A percentile compares a stretch with the other conserved stretches of the same genome.
phyloP scores from a whole-genome alignment of 75 land plant genomes.

The Sequoiadendron giganteum region DNA sequence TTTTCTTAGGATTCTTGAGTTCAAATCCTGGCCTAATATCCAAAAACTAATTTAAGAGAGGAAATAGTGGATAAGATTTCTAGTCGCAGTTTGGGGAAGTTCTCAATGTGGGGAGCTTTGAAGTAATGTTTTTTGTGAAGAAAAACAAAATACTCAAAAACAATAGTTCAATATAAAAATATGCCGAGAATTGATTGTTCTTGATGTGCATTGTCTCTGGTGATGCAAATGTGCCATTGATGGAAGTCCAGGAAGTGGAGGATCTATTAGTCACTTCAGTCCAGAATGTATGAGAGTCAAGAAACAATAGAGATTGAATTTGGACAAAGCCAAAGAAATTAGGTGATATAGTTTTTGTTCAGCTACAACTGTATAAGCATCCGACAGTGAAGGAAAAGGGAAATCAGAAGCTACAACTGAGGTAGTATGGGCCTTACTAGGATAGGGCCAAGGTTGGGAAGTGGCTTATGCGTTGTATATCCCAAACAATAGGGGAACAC shows the following conservation, averaged over 20 bases:
- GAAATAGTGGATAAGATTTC: neutral
- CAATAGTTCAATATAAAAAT: no score
- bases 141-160: neutral
- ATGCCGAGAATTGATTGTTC: neutral
- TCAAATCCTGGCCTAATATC: neutral
- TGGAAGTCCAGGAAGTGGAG: no score
- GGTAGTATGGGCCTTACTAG: neutral
- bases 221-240: no score
- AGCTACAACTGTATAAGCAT: neutral
- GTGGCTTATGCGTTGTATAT: neutral
- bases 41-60: neutral
- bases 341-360: neutral
- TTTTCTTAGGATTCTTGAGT: neutral
- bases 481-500: neutral
- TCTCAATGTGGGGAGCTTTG: neutral
- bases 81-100: neutral
- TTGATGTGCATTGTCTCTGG: neutral
- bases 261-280: no score
- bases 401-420: neutral
- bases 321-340: neutral
- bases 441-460: neutral
- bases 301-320: no score
- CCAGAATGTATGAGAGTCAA: no score
- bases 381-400: neutral
- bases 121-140: neutral